Evolutionary conservation across 2,329 filamentous ascomycete genomes (phyloP).

Genomic region (Tolypocladium ovalisporum): DNA sequence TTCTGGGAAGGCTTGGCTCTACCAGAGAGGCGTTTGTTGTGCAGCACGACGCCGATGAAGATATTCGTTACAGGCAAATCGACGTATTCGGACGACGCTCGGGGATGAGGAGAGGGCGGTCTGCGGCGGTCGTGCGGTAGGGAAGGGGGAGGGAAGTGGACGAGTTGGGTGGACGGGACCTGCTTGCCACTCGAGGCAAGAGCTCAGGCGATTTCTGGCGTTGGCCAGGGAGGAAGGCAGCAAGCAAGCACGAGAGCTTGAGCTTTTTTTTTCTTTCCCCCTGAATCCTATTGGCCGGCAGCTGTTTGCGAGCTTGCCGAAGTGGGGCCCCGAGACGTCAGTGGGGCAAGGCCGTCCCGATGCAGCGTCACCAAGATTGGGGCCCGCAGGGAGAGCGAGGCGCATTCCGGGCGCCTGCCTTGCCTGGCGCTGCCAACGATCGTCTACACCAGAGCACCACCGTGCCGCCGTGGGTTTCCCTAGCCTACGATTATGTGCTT

Average conservation of each 20-base stretch:
- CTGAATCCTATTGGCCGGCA: slow-evolving; percentile 19
- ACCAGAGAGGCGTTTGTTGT: not conserved
- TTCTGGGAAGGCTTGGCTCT: not conserved
- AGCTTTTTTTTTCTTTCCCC: slow-evolving; percentile 25
- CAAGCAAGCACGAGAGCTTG: slow-evolving; percentile 22
- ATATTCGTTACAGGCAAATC: not conserved
- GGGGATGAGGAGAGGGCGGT: slow-evolving; percentile 4
- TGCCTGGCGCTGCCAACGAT: not conserved
- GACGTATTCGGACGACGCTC: not conserved
- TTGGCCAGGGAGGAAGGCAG: slow-evolving; percentile 13
- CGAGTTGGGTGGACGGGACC: not conserved
- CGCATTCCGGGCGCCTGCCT: slow-evolving; percentile 1
- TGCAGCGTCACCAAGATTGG: slow-evolving; percentile 5
- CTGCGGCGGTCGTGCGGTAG: not conserved
- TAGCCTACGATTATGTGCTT: too few species aligned
- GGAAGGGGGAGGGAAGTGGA: slow-evolving; percentile 1
- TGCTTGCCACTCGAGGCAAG: not conserved
- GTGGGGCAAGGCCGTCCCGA: slow-evolving; percentile 12
- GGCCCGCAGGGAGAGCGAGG: slow-evolving; percentile 5
- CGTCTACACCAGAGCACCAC: not conserved
- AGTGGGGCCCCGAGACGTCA: slow-evolving; percentile 21
- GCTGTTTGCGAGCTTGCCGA: slow-evolving; percentile 21
- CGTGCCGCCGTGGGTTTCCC: not conserved
- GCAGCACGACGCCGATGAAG: not conserved
- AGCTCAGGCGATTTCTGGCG: slow-evolving; percentile 14